These are phyloP conservation scores for Aspergillus sparsus DNA, from an alignment of 495 filamentous ascomycete species.

Conservation along the genomic window DNA sequence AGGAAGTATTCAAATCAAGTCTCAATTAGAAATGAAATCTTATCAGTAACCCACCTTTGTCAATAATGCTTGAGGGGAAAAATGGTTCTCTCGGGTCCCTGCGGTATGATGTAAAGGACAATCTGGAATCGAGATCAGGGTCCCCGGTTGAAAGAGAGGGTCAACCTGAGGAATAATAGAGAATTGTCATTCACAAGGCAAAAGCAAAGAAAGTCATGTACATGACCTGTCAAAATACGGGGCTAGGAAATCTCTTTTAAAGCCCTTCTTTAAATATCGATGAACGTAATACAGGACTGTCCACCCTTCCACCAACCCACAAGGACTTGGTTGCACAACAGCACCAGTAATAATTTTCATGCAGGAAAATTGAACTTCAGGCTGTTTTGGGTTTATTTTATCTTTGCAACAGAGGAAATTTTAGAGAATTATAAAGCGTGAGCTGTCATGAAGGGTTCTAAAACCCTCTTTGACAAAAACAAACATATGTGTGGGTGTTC, in stretches of 20 bases:
- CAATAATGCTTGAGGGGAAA: not conserved
- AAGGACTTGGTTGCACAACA: too few species aligned
- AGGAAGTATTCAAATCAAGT: too few species aligned
- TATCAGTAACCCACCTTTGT: not conserved
- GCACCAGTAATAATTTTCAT: too few species aligned
- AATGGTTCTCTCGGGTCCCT: not conserved
- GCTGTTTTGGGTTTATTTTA: too few species aligned
- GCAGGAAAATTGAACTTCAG: too few species aligned
- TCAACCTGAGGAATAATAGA: not conserved
- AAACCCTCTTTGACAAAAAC: too few species aligned
- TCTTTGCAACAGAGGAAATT: too few species aligned
- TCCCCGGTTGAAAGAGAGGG: not conserved
- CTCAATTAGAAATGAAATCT: too few species aligned
- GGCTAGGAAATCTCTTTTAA: not conserved
- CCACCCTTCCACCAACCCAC: too few species aligned
- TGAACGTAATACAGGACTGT: not conserved
- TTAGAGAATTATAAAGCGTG: too few species aligned
- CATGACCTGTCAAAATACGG: constrained; percentile 4
- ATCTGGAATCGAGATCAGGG: not conserved
- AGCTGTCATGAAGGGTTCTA: too few species aligned
- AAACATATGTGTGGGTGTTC: too few species aligned
- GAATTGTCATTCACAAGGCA: not conserved
- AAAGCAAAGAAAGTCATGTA: constrained; percentile 1
- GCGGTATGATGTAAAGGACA: not conserved
- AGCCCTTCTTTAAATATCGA: not conserved